phyloP scores from a whole-genome alignment of 495 filamentous ascomycete genomes.

The Penicillium paradoxum region DNA sequence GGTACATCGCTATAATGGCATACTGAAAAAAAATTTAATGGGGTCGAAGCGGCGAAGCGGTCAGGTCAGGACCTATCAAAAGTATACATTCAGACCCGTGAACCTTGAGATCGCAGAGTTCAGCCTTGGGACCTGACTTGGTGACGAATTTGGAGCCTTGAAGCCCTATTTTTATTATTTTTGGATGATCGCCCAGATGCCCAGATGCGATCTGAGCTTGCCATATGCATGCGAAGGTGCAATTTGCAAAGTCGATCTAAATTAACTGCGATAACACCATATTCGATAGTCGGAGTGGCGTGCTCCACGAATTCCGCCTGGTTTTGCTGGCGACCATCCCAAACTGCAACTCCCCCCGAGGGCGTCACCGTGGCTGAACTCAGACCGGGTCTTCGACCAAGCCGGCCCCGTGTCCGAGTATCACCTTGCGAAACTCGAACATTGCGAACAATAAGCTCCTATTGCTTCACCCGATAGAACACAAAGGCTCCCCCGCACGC shows the following conservation, averaged over 20 bases:
- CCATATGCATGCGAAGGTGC: not conserved
- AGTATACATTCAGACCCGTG: not conserved
- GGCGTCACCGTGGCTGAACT: conserved; percentile 25
- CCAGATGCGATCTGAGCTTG: not conserved
- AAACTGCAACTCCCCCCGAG: conserved; percentile 15
- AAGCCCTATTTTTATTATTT: not conserved
- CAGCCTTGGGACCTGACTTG: conserved; percentile 20
- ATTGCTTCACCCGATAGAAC: not conserved
- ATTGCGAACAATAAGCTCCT: conserved; percentile 3
- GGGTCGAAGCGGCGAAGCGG: conserved; percentile 16
- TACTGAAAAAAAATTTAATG: not conserved
- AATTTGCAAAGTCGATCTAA: not conserved
- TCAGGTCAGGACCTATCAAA: conserved; percentile 9
- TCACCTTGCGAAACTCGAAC: not conserved
- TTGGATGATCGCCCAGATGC: not conserved
- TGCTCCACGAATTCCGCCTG: not conserved
- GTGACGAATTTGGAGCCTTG: not conserved
- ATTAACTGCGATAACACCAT: not conserved
- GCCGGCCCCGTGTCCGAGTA: conserved; percentile 4
- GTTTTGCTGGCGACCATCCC: not conserved
- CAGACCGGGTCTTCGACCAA: conserved; percentile 7
- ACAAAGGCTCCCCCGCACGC: not conserved
- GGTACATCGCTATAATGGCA: too few species aligned
- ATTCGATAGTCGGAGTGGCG: not conserved
- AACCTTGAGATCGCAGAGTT: conserved; percentile 13